Evolutionary conservation across 805 yeast species (phyloP).

Genomic region (Sugiyamaella chiloensis): DNA sequence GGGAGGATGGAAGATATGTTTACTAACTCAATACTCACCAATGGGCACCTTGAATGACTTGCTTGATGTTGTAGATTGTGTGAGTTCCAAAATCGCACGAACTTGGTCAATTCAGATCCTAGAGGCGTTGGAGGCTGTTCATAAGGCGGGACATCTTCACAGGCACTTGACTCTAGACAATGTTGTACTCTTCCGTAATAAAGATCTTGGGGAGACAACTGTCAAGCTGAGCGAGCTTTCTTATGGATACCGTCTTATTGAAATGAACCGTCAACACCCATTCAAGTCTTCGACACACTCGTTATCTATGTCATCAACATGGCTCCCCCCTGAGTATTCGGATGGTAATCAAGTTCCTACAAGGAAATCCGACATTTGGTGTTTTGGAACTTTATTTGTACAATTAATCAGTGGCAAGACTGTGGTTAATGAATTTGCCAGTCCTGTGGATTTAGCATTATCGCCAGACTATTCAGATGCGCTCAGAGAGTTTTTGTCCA

Average conservation of each 20-base stretch:
- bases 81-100: constrained; percentile 73
- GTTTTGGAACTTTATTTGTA: constrained; percentile 73
- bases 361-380: constrained; percentile 91
- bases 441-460: constrained; percentile 62
- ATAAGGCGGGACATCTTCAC: constrained; percentile 81
- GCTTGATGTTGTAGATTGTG: constrained; percentile 60
- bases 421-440: constrained; percentile 49
- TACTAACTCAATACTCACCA: constrained; percentile 63
- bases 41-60: constrained; percentile 62
- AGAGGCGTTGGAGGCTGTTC: constrained; percentile 80
- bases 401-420: constrained; percentile 63
- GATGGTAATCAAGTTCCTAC: constrained; percentile 48
- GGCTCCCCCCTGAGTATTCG: constrained; percentile 83
- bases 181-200: constrained; percentile 49
- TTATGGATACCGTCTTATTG: constrained; percentile 27
- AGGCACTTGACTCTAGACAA: constrained; percentile 62
- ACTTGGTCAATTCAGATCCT: constrained; percentile 84
- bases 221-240: constrained; percentile 29
- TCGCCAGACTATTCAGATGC: constrained; percentile 49
- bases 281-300: constrained; percentile 21
- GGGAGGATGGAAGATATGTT: constrained; percentile 58
- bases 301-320: constrained; percentile 30
- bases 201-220: constrained; percentile 47
- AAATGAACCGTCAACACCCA: constrained; percentile 35
- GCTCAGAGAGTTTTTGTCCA: constrained; percentile 61